Evolutionary conservation across 352 stramenopile genomes (phyloP), one percentile per base, ranked within the genome.

Genomic region (Globisporangium carolinianum): DNA sequence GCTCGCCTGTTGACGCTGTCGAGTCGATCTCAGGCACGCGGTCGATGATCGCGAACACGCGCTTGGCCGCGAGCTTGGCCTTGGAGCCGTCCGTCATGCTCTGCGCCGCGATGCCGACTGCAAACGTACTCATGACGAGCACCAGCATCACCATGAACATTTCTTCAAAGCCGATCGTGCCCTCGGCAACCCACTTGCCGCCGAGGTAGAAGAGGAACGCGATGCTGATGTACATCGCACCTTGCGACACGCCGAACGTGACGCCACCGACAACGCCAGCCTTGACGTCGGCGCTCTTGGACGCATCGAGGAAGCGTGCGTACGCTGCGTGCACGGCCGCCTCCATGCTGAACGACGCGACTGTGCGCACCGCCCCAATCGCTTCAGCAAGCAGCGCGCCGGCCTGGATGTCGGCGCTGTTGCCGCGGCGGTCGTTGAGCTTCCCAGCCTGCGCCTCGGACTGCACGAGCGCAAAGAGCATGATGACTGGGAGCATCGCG

Each of bases 131-230:
- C 18, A 83, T 61, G 8, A 72, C 57, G 39, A 85, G 68, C 18
- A 69, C 58, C 42, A 76, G 67, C 17, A 78, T 57, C 15, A 61
- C 63, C n/a, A 67, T 72, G 43, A 87, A 66, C 38, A 83, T 66
- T 14, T 68, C 60, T 37, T 73, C 49, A 45, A 86, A 87, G 18
- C 59, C 64, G 45, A 75, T 57, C 24, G 56, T 51, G 42, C 66
- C 71, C 24, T 85, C 53, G 8, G 48, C 51, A 11, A 87, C 71
- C 60, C 80, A 76, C 35, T 63, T 68, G 24, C 62, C 73, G 17
- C 70, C 71, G 51, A 78, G 73, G 61, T 67, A 91, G 63, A 94
- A 93, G 2, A 86, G 50, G 36, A 93, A 77, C 9, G 72, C 77
- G 18, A 87, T 71, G 14, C 59, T 60, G 24, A 75, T 60, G 15